Evolutionary conservation across 176 grass and related monocot genomes (phyloP), one percentile per base, ranked within the genome.

Genomic region (Metroxylon sagu): DNA sequence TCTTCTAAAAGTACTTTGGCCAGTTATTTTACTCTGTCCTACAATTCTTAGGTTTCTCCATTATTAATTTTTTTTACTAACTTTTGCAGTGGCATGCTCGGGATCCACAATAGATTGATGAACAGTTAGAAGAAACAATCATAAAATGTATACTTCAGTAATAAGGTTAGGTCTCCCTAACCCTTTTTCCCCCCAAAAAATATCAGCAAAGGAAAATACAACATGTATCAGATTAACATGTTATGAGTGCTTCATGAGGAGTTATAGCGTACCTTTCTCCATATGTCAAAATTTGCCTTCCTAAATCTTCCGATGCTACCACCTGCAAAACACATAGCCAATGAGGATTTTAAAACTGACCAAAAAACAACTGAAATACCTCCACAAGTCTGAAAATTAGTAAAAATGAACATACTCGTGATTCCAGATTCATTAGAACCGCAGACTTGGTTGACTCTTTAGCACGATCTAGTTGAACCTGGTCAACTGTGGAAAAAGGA

Each of bases 371-470:
- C 16, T 61, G 25, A 19, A 66, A 55, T 55, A 69, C 50, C 70
- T 79, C 8, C 2, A 1, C 5, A 69, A 21, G 16, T 26, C 18
- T 18, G 70, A 73, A 73, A 56, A 75, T 7, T 48, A 54, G 0
- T 10, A 7, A 35, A 26, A 55, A 16, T 43, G 67, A 55, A n/a
- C 31, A 62, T 81, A 98, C 94, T 76, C 86, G 70, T 5, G 84
- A 83, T 75, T 98, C 93, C 56, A 89, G 62, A 60, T 81, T 85
- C 19, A 65, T 75, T 71, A 98, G 68, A 39, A 92, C 61, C 6
- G 84, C 76, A 25, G 88, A 85, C 78, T 98, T 98, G 53, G 85
- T 81, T 28, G 76, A 76, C 30, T 83, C 73, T 85, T 92, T 98
- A 57, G 84, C 93, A 71, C 79, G 82, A 80, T 98, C 82, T 53